Evolutionary conservation across 2,329 filamentous ascomycete genomes (phyloP).

Genomic region (Paracoccidioides lutzii): DNA sequence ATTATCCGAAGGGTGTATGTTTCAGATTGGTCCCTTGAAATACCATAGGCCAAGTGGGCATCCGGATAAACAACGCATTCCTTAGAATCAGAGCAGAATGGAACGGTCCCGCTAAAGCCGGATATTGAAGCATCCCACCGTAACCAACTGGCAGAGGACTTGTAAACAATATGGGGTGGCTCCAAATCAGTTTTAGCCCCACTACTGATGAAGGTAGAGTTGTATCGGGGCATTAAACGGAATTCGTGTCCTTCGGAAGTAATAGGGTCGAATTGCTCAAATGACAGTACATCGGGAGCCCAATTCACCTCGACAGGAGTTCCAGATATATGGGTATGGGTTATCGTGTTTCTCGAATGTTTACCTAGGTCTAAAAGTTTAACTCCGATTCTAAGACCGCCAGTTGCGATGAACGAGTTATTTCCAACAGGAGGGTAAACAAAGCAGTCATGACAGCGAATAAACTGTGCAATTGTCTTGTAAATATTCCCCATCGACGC

Average conservation of each 20-base stretch:
- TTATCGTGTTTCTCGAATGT: not conserved
- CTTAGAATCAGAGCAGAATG: conserved; percentile 10
- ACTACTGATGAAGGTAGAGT: not conserved
- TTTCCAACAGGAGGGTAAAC: not conserved
- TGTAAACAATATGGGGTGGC: not conserved
- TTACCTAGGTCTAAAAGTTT: not conserved
- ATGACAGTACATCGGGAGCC: conserved; percentile 7
- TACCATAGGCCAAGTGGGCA: not conserved
- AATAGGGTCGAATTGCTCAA: conserved; percentile 3
- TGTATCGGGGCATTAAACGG: conserved; percentile 7
- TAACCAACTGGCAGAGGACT: conserved; percentile 12
- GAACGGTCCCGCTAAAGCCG: conserved; percentile 15
- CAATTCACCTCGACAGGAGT: conserved; percentile 6
- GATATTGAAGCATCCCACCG: conserved; percentile 10
- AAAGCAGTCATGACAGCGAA: conserved; percentile 12
- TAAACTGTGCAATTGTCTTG: conserved; percentile 7
- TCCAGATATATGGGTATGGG: not conserved
- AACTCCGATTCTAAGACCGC: conserved; percentile 3
- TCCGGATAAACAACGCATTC: not conserved
- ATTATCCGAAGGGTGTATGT: conserved; percentile 8
- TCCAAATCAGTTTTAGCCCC: not conserved
- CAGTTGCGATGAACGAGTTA: not conserved
- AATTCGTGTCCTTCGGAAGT: conserved; percentile 8
- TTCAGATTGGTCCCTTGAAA: not conserved
- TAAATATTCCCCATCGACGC: conserved; percentile 6